These are phyloP conservation scores for Verbascum thapsus DNA, from an alignment of 257 asterid genomes.

Conservation along the genomic window DNA sequence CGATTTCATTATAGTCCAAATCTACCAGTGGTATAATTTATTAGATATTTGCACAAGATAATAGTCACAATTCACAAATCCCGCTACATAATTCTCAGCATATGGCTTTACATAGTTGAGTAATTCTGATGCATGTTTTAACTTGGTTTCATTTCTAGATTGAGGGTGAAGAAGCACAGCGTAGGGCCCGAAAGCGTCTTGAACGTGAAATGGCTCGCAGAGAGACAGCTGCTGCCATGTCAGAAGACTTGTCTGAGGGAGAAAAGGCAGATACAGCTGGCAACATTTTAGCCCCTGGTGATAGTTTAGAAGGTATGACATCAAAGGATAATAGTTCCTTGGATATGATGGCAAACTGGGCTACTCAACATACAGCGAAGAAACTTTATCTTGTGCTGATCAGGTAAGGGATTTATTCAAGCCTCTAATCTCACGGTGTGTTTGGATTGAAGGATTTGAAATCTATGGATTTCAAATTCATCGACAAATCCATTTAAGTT, in stretches of 20 bases:
- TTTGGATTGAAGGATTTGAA: too few relatives aligned
- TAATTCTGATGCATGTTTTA: constrained; percentile 5
- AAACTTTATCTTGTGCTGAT: constrained; percentile 68
- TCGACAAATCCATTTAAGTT: too few relatives aligned
- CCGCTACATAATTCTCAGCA: constrained; percentile 2
- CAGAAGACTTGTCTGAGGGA: constrained; percentile 76
- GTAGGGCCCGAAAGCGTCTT: constrained; percentile 43
- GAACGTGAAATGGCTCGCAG: constrained; percentile 67
- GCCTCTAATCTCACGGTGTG: constrained; percentile 4
- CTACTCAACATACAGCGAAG: constrained; percentile 47
- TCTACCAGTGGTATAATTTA: neutral
- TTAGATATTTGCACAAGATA: constrained; percentile 15
- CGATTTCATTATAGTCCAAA: neutral
- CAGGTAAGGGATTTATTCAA: constrained; percentile 44
- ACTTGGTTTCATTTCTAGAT: constrained; percentile 43
- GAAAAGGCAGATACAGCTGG: constrained; percentile 52
- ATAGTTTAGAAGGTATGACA: constrained; percentile 44
- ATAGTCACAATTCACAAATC: neutral
- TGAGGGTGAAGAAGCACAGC: constrained; percentile 66
- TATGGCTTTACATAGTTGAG: constrained; percentile 2
- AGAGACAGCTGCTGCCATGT: constrained; percentile 74
- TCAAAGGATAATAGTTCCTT: constrained; percentile 53
- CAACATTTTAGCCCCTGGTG: constrained; percentile 45
- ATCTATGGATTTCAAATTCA: too few relatives aligned
- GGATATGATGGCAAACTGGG: constrained; percentile 56